These are phyloP conservation scores for Fragaria vesca DNA, from an alignment of 306 rosid species.

Conservation along the genomic window DNA sequence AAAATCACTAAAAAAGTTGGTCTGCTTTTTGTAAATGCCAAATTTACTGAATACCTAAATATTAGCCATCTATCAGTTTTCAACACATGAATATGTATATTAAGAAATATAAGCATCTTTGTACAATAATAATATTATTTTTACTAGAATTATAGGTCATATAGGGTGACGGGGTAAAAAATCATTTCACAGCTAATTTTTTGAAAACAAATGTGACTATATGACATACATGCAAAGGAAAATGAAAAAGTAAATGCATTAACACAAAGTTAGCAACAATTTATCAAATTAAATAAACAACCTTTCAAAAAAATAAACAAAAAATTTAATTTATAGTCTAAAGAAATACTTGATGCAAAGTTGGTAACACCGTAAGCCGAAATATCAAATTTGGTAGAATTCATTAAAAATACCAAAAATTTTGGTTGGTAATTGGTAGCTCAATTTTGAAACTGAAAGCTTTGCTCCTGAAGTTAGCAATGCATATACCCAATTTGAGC, in stretches of 20 bases:
- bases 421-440: neutral
- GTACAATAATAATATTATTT: neutral
- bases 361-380: neutral
- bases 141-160: neutral
- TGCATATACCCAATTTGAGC: neutral
- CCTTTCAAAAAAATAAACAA: neutral
- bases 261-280: neutral
- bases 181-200: neutral
- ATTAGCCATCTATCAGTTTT: neutral
- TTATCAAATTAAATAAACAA: neutral
- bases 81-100: neutral
- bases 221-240: neutral
- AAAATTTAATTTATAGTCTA: neutral
- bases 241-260: neutral
- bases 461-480: neutral
- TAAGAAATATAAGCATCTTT: neutral
- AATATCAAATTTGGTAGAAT: neutral
- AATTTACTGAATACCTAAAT: neutral
- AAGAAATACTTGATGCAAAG: neutral
- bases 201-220: too few species aligned
- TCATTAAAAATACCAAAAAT: neutral
- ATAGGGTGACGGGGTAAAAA: neutral
- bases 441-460: neutral
- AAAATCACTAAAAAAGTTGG: neutral
- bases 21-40: neutral